Evolutionary conservation across 768 basidiomycete genomes (phyloP).

Genomic region (Pisolithus microcarpus): DNA sequence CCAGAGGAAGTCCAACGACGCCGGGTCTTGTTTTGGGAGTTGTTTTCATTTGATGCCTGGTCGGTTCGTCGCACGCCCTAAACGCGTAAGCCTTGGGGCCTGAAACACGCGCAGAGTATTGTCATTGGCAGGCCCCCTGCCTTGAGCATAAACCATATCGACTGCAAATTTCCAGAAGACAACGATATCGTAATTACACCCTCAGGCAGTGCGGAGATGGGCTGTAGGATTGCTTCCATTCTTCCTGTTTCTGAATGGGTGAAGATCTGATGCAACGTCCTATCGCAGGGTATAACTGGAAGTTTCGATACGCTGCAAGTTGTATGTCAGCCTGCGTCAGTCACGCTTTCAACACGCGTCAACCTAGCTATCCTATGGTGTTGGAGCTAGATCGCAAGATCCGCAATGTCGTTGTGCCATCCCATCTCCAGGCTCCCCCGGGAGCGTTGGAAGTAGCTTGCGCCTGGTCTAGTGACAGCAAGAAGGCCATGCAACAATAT

Average conservation of each 20-base stretch:
- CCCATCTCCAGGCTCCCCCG: constrained; percentile 35
- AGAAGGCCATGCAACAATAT: constrained; percentile 32
- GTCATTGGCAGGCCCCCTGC: constrained; percentile 46
- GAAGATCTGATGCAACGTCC: constrained; percentile 11
- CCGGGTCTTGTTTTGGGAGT: constrained; percentile 47
- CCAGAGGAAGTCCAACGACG: constrained; percentile 39
- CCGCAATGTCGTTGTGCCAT: constrained; percentile 52
- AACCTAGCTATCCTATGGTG: constrained; percentile 43
- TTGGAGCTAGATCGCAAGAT: constrained; percentile 54
- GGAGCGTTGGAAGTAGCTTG: constrained; percentile 12
- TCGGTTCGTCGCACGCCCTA: constrained; percentile 26
- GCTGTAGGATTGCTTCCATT: constrained; percentile 31
- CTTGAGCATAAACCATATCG: constrained; percentile 39
- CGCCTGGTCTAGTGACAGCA: constrained; percentile 14
- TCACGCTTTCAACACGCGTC: constrained; percentile 36
- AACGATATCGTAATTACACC: constrained; percentile 24
- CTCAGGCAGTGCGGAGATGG: constrained; percentile 31
- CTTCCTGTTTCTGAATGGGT: neutral
- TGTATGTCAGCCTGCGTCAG: constrained; percentile 39
- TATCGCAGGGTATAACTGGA: constrained; percentile 37
- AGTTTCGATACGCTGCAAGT: constrained; percentile 37
- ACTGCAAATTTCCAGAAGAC: constrained; percentile 48
- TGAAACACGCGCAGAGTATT: constrained; percentile 30
- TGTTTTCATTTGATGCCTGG: constrained; percentile 45
- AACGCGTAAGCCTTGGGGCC: neutral